Base-by-base conservation (phyloP, 2,329 filamentous ascomycete species). In the Aspergillus candidus region DNA sequence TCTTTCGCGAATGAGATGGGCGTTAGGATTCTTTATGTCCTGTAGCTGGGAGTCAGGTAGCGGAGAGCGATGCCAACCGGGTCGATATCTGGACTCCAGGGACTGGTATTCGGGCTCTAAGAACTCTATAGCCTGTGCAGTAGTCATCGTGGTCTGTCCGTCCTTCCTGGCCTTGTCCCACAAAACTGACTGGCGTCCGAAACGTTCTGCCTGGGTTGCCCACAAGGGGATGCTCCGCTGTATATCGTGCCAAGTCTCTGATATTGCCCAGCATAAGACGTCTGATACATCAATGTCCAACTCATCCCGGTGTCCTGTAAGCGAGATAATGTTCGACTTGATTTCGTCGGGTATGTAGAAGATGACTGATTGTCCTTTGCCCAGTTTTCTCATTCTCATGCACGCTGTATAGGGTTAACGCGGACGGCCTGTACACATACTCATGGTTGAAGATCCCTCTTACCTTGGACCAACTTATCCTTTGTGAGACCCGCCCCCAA, bases 361-460 rank as follows among this genome's bases (percentile, higher is more conserved):
- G 0, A 77, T 66, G 0, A 88, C 74, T 0, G 78, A 80, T 51
- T 89, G 84, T 0, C 82, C 82, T 2, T 78, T 65, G 0, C 82
- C 84, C 0, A 90, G 70, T 46, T 82, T 78, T 10, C 84, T 64
- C 76, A 88, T 80, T n/a, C 84, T 64, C 80, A 85, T 86, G 46
- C 82, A 84, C 0, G 82, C 82, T 59, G 14, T 38, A 22, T 22
- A 22, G 18, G 6, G 18, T 22, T 22, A 22, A 22, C 4, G 18
- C 6, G 18, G 18, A 5, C 5, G 6, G 2, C 6, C 18, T 22
- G 3, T 5, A 22, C 18, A 5, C 18, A 6, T 22, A 7, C 18
- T 3, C 18, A 22, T 22, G 2, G 5, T 2, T 22, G 18, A 22
- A 22, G 3, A 5, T 22, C 18, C 18, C 18, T 14, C 68, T 57